phyloP scores from a whole-genome alignment of 306 rosid genomes.

The Coriaria nepalensis region DNA sequence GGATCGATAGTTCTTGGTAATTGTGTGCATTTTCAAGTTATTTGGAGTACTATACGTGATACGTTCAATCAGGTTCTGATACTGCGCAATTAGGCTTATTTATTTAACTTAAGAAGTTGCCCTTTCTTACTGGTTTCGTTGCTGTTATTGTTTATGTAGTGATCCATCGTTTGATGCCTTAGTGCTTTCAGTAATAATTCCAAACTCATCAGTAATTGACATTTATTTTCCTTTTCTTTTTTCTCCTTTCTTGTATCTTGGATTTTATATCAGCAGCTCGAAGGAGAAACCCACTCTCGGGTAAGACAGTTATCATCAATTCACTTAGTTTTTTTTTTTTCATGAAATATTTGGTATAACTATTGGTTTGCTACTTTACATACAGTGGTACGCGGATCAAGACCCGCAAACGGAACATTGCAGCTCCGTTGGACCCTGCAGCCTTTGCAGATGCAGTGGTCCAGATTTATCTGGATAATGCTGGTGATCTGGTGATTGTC shows the following conservation, averaged over 20 bases:
- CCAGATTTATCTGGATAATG: slow-evolving; percentile 99
- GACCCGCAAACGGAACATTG: slow-evolving; percentile 99
- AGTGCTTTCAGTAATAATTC: background rate
- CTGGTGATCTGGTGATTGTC: slow-evolving; percentile 93
- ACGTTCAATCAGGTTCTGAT: background rate
- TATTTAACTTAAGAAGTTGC: background rate
- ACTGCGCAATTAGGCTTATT: background rate
- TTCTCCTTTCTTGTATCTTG: slow-evolving; percentile 7
- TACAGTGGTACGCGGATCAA: slow-evolving; percentile 99
- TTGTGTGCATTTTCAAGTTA: no score
- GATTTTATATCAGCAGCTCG: slow-evolving; percentile 56
- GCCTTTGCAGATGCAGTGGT: slow-evolving; percentile 99
- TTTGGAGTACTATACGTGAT: no score
- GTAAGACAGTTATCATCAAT: slow-evolving; percentile 27
- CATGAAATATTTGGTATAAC: background rate
- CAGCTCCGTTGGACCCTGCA: slow-evolving; percentile 99
- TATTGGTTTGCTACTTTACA: background rate
- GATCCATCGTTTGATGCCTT: background rate
- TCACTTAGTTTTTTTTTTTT: background rate
- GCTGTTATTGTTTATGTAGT: background rate
- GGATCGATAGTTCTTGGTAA: no score
- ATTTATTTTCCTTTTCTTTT: background rate
- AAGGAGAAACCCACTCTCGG: slow-evolving; percentile 99
- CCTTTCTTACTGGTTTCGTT: background rate
- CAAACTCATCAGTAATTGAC: background rate